These are phyloP conservation scores for Rhododendron mucronatum DNA, from an alignment of 148 eudicot species.

Conservation along the genomic window DNA sequence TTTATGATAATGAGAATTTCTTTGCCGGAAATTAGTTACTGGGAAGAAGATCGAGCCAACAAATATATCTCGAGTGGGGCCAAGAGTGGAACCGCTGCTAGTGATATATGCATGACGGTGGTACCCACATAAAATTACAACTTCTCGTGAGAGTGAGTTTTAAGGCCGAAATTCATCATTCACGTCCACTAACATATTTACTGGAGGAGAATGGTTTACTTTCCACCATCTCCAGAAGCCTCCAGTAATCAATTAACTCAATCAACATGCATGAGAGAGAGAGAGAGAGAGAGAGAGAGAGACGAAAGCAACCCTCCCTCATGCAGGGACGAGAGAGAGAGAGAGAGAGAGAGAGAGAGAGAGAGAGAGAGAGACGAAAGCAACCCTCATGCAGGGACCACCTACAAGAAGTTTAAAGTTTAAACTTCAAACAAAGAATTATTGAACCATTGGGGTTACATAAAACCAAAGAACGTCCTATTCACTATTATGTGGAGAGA, in stretches of 20 bases:
- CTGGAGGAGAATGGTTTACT: not conserved
- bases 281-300: not conserved
- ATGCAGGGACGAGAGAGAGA: not conserved
- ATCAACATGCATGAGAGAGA: not conserved
- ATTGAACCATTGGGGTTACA: not conserved
- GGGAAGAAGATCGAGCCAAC: not conserved
- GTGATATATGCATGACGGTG: not conserved
- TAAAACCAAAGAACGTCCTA: not conserved
- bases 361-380: not conserved
- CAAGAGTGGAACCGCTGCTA: not conserved
- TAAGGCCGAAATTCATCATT: not conserved
- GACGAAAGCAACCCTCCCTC: slow-evolving; percentile 9
- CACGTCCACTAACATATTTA: not conserved
- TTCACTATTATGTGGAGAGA: not conserved
- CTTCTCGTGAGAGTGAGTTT: not conserved
- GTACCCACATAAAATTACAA: not conserved
- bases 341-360: not conserved
- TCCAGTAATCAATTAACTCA: no score
- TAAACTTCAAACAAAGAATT: not conserved
- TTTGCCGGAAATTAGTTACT: no score
- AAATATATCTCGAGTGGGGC: not conserved
- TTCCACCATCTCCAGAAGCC: not conserved
- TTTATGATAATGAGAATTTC: no score
- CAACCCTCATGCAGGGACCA: not conserved
- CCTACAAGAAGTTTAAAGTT: not conserved